Evolutionary conservation across 2,329 filamentous ascomycete species (phyloP), one percentile per base, ranked within the genome.

Genomic region (Venturia asperata): DNA sequence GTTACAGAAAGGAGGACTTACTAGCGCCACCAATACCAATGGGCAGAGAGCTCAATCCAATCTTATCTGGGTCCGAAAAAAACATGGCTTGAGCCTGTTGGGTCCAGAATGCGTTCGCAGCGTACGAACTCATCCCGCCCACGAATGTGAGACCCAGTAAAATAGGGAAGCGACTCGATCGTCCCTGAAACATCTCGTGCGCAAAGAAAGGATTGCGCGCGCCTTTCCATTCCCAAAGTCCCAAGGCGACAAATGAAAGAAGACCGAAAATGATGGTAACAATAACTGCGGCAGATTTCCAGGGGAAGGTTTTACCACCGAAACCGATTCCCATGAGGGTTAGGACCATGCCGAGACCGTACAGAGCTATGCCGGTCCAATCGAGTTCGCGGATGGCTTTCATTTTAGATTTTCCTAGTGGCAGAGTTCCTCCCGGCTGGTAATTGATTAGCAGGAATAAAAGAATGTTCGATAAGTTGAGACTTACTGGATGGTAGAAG

Each of bases 191-290:
- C 49, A 67, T 43, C n/a, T 67, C 63, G n/a, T 63, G 64, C 0
- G 64, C 42, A 19, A 67, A 56, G 45, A 67, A 66, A 6, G 64
- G 64, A 24, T 66, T 56, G n/a, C 21, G 24, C 2, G 66, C 58
- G 52, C 66, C 21, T 39, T 66, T 67, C 49, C 49, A 65, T 34
- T 67, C 66, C 64, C 64, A 67, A 10, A 61, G 15, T 17, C 37
- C 39, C 15, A 61, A 39, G 9, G 37, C 37, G 13, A 61, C 17
- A 5, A 61, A 42, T 24, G 39, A 43, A 17, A 66, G 11, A 10
- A 41, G 19, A 4, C 61, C 49, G 6, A 62, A 3, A 17, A 37
- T 10, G 34, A 67, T 42, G 21, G 43, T 21, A 3, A 58, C 34
- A 19, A 62, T 37, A 1, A 64, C 66, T n/a, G 56, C 30, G 2